Evolutionary conservation across 805 yeast genomes (phyloP).

Genomic region (Candida ovalis): DNA sequence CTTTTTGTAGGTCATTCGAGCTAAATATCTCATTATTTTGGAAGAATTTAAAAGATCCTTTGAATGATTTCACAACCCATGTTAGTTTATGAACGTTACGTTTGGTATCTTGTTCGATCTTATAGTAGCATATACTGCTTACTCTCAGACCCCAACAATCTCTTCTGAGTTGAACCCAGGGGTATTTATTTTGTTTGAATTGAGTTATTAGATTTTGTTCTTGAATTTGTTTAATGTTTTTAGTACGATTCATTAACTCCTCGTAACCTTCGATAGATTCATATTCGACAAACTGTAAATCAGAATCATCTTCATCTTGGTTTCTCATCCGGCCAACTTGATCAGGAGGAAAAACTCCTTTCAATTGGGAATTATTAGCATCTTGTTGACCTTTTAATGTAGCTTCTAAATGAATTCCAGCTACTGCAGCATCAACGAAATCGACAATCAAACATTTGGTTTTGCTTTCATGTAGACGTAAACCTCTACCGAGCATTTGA

Average conservation of each 20-base stretch:
- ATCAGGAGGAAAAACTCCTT: constrained; percentile 14
- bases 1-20: constrained; percentile 15
- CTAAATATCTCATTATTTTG: constrained; percentile 8
- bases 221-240: constrained; percentile 6
- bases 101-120: constrained; percentile 17
- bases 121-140: constrained; percentile 14
- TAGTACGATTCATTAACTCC: constrained; percentile 21
- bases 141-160: constrained; percentile 23
- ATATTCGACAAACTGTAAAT: constrained; percentile 26
- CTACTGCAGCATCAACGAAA: constrained; percentile 56
- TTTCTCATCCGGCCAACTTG: background rate
- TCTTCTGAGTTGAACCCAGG: constrained; percentile 19
- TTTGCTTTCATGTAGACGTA: constrained; percentile 61
- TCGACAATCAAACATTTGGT: constrained; percentile 70
- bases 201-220: constrained; percentile 11
- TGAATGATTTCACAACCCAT: constrained; percentile 8
- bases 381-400: constrained; percentile 21
- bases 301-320: constrained; percentile 4
- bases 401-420: constrained; percentile 26
- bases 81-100: constrained; percentile 8
- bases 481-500: constrained; percentile 92
- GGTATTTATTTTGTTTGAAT: constrained; percentile 11
- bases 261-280: constrained; percentile 27
- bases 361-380: constrained; percentile 1
- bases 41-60: constrained; percentile 15